These are phyloP conservation scores for Chlorokybus atmophyticus DNA, from an alignment of 139 green algal species.

Conservation along the genomic window DNA sequence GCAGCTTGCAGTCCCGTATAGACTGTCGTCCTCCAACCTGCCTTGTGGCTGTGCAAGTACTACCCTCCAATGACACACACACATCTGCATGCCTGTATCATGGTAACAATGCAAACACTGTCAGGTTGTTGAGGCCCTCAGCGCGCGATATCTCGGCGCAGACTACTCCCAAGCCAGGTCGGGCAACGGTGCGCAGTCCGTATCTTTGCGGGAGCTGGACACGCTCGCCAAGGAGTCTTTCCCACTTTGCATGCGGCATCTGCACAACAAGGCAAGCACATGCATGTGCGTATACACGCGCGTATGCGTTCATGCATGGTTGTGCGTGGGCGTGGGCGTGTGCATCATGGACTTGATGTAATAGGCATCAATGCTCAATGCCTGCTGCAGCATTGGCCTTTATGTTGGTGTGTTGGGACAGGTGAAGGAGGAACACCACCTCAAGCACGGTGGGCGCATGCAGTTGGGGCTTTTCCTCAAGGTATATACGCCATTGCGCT, in stretches of 20 bases:
- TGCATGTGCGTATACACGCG: background rate
- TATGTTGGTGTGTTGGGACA: conserved; percentile 55
- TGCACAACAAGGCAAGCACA: conserved; percentile 16
- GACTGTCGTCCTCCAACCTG: background rate
- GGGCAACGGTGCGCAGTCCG: background rate
- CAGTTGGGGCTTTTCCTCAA: conserved; percentile 96
- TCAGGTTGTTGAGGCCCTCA: conserved; percentile 61
- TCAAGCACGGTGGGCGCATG: conserved; percentile 76
- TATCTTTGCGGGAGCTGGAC: conserved; percentile 21
- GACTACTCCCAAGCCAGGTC: conserved; percentile 15
- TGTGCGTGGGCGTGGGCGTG: background rate
- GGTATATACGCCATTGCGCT: too few species aligned
- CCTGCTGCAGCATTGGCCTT: too few species aligned
- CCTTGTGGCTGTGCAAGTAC: background rate
- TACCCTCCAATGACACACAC: too few species aligned
- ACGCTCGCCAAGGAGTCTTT: conserved; percentile 27
- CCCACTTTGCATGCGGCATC: conserved; percentile 32
- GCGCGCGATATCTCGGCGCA: conserved; percentile 43
- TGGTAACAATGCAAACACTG: background rate
- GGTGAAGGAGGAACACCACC: conserved; percentile 61
- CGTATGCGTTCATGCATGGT: background rate
- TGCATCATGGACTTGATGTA: too few species aligned
- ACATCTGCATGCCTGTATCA: too few species aligned
- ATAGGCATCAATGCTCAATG: too few species aligned
- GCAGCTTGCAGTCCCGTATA: background rate